Evolutionary conservation across 208 protist genomes (phyloP), one percentile per base, ranked within the genome.

Genomic region (Porcisia deanei): DNA sequence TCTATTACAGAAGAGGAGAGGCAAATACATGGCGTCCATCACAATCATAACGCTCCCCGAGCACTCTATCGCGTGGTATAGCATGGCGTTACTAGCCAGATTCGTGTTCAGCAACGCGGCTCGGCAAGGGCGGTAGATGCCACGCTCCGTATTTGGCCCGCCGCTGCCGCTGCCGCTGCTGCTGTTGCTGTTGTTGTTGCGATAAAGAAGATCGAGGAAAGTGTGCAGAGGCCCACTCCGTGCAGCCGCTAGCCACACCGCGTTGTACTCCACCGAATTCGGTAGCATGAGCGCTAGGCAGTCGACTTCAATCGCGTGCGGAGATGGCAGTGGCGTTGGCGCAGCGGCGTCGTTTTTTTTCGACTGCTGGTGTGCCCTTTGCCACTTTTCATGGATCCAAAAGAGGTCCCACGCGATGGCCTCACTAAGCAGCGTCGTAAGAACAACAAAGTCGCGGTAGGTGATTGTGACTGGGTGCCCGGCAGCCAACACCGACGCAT

Each of bases 51-150:
- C 63, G 54, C 84, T 71, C 16, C 76, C 78, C 1, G 78, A 54
- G 68, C 84, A 88, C 55, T 83, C 76, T 6, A 93, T 57, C 39
- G 81, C 76, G 70, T 89, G 84, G 70, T 68, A 88, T 8, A 90
- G 75, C 85, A 89, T 90, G 47, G 66, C 45, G 58, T 90, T 87
- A 67, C 77, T 93, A 7, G 75, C 63, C 47, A 93, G 70, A 61
- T 90, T 90, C 0, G 88, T 93, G 84, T 93, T 90, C 64, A 93
- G 72, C 30, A 93, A 84, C 14, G 88, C 88, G 22, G 82, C 81
- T 34, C 80, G 76, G 69, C 88, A 93, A 16, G 83, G 80, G 34
- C 81, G 82, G 71, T 92, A 92, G 43, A 58, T 75, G 34, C 55
- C 57, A 57, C 30, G 61, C 20, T 60, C 34, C 16, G 72, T 49